phyloP scores from a whole-genome alignment of 2,329 filamentous ascomycete species.

The Lachnellula suecica region DNA sequence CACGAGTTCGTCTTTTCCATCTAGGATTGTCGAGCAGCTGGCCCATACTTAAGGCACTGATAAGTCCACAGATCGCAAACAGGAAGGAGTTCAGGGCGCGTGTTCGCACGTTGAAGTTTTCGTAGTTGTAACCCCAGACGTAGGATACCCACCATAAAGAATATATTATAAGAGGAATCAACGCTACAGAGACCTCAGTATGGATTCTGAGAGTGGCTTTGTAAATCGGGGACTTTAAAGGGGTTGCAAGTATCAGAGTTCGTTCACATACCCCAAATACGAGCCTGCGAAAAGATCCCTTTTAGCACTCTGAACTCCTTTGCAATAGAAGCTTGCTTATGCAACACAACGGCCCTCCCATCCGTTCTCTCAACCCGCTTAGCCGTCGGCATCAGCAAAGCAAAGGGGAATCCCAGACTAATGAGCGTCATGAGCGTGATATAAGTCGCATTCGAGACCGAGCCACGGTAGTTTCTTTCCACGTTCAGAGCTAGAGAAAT shows the following conservation, averaged over 20 bases:
- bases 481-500: not conserved
- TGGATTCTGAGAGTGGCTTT: too few species aligned
- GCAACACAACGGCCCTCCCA: not conserved
- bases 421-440: not conserved
- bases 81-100: not conserved
- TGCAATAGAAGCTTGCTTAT: not conserved
- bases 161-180: not conserved
- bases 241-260: too few species aligned
- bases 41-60: not conserved
- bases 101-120: not conserved
- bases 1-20: not conserved
- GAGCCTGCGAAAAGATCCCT: not conserved
- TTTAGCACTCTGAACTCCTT: not conserved
- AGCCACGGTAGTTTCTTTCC: not conserved
- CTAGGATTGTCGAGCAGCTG: not conserved
- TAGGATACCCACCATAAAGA: not conserved
- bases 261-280: too few species aligned
- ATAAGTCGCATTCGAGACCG: not conserved
- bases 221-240: too few species aligned
- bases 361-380: not conserved
- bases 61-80: not conserved
- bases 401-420: not conserved
- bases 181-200: too few species aligned
- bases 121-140: not conserved
- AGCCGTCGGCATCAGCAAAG: not conserved